phyloP scores from a whole-genome alignment of 73 alveolate genomes.

The Halteria grandinella region DNA sequence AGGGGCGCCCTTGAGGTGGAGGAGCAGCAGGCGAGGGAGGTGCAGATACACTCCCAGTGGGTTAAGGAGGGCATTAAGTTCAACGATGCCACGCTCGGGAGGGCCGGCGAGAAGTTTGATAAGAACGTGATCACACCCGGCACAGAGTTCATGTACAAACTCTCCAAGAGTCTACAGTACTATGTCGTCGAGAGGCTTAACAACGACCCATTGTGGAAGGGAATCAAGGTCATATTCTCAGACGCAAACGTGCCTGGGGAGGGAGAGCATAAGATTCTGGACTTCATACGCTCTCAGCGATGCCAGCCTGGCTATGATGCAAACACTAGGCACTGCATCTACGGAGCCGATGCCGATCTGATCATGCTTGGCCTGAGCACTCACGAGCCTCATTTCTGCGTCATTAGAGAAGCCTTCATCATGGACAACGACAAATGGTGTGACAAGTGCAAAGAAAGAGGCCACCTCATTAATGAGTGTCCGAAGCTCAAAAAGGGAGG shows the following conservation, averaged over 20 bases:
- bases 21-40: constrained; percentile 63
- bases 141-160: constrained; percentile 82
- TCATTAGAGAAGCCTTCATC: constrained; percentile 95
- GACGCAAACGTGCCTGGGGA: constrained; percentile 98
- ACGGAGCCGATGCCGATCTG: constrained; percentile 99
- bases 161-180: constrained; percentile 65
- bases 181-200: constrained; percentile 86
- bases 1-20: constrained; percentile 79
- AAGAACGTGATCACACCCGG: constrained; percentile 96
- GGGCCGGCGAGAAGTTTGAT: constrained; percentile 68
- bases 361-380: constrained; percentile 99
- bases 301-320: constrained; percentile 85
- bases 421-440: constrained; percentile 91
- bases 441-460: constrained; percentile 88
- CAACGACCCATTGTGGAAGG: constrained; percentile 80
- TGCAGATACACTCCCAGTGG: constrained; percentile 69
- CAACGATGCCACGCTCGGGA: not conserved
- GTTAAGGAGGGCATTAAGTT: constrained; percentile 62
- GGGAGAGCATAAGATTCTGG: constrained; percentile 99
- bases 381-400: constrained; percentile 99
- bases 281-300: constrained; percentile 95
- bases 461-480: constrained; percentile 90
- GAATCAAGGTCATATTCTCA: constrained; percentile 86
- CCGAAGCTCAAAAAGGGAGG: constrained; percentile 36
- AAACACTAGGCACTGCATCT: constrained; percentile 97